Evolutionary conservation across 352 stramenopile genomes (phyloP), one percentile per base, ranked within the genome.

Genomic region (Phytopythium chamaehyphon): DNA sequence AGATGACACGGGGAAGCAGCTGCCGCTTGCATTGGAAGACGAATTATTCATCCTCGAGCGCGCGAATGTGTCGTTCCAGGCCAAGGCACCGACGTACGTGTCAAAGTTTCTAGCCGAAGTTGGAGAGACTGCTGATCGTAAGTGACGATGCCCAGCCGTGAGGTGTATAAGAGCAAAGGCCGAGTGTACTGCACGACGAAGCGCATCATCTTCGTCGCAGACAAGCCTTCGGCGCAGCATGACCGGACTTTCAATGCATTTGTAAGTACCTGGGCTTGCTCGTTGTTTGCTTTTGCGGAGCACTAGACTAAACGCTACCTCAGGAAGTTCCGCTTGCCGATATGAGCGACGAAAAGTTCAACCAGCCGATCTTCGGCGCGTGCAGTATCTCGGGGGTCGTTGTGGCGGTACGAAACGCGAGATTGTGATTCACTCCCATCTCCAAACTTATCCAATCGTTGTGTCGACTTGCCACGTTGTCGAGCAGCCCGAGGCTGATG

Each of bases 331-430:
- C 81, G 23, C 66, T 96, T 14, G 55, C 62, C 18, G 70, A 78
- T n/a, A 90, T 95, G 69, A 77, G 71, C 19, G 73, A 90, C 31
- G 83, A 95, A 46, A 96, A 94, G 56, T 96, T 96, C 48, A 96
- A 95, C 56, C 85, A 96, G 56, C 86, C 86, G 33, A 94, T 95
- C 51, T 95, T 95, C 47, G 86, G 86, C 12, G 81, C 85, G 19
- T 94, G 88, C 51, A 96, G 89, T 61, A 81, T 95, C 51, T 88
- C 78, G 15, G 85, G 85, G 1, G 55, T 89, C 50, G 80, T 90
- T 33, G 56, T 71, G 19, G 51, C 67, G 28, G 80, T 92, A 64
- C 31, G 69, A 47, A 38, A 7, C 6, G 1, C 36, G 21, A 51
- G 26, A 9, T 22, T 36, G 7, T 42, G 5, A 21, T 26, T 48